A percentile compares a stretch with the other conserved stretches of the same genome.
Conservation (phyloP, 208 protist genomes). For the Endotrypanum monterogeii region DNA sequence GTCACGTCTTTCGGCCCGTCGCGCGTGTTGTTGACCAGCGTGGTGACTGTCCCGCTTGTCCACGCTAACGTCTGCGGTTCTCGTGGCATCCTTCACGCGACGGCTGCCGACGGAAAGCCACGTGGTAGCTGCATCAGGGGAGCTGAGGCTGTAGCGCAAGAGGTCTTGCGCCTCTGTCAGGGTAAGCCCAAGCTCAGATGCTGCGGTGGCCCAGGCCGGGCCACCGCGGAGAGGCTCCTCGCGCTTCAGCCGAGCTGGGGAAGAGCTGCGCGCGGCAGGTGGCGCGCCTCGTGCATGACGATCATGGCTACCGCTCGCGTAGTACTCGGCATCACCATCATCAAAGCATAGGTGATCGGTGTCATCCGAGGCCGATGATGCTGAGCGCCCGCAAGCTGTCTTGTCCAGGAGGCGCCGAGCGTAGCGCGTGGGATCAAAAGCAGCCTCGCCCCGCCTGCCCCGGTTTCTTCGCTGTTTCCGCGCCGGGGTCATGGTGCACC, state of each 20-base stretch:
- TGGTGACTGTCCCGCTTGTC: background rate
- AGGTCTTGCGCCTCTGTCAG: constrained; percentile 14
- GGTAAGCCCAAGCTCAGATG: constrained; percentile 23
- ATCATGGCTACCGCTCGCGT: background rate
- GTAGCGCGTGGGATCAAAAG: constrained; percentile 20
- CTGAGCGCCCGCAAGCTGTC: background rate
- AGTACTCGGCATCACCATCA: background rate
- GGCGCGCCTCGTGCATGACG: background rate
- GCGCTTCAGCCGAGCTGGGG: background rate
- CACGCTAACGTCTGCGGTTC: background rate
- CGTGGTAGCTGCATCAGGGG: constrained; percentile 5
- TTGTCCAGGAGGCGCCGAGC: constrained; percentile 22
- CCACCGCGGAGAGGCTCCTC: constrained; percentile 6
- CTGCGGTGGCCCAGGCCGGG: constrained; percentile 19
- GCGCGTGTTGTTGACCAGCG: background rate
- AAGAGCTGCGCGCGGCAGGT: background rate
- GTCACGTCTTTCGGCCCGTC: background rate
- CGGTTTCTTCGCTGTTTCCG: background rate
- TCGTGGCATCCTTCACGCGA: background rate
- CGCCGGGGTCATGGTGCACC: background rate
- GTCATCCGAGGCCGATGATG: constrained; percentile 1
- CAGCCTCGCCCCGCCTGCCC: too few species aligned
- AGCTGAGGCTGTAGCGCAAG: constrained; percentile 28
- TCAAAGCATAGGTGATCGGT: background rate
- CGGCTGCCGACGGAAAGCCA: background rate